Percentiles rank a stretch among this genome's conserved stretches.
Evolutionary conservation across 345 rosid genomes (phyloP).

Genomic region (Clausena lansium): DNA sequence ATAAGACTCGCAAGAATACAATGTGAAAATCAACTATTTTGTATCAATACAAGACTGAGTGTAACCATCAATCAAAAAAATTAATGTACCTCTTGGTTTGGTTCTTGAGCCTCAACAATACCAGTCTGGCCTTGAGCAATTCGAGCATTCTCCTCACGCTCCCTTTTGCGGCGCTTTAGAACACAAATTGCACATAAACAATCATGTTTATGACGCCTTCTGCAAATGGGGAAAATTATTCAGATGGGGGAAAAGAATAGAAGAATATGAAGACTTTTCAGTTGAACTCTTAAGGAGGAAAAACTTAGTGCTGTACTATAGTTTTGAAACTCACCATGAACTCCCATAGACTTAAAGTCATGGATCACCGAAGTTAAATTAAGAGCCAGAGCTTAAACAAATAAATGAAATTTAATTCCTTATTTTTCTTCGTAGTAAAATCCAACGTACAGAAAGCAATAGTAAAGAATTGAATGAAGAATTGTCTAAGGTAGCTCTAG

Average conservation of each 20-base stretch:
- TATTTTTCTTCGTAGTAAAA: neutral
- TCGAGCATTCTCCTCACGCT: slow-evolving; percentile 72
- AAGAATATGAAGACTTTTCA: neutral
- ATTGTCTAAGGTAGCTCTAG: neutral
- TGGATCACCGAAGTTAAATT: neutral
- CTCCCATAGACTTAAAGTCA: neutral
- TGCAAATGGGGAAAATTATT: slow-evolving; percentile 32
- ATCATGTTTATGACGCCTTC: slow-evolving; percentile 89
- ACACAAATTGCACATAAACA: slow-evolving; percentile 95
- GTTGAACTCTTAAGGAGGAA: neutral
- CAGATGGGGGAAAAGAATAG: neutral
- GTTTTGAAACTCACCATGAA: neutral
- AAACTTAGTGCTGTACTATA: neutral
- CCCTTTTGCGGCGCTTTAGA: slow-evolving; percentile 84
- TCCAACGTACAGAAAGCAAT: neutral
- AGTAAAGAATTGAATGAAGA: neutral
- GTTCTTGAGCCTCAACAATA: slow-evolving; percentile 40
- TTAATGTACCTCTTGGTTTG: slow-evolving; percentile 54
- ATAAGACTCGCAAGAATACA: neutral
- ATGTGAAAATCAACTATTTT: neutral
- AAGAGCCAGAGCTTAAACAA: neutral
- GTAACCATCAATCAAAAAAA: neutral
- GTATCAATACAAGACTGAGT: neutral
- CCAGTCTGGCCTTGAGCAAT: slow-evolving; percentile 56
- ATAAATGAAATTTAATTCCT: neutral